Evolutionary conservation across 768 basidiomycete species (phyloP), one percentile per base, ranked within the genome.

Genomic region (Lactifluus pinguis): DNA sequence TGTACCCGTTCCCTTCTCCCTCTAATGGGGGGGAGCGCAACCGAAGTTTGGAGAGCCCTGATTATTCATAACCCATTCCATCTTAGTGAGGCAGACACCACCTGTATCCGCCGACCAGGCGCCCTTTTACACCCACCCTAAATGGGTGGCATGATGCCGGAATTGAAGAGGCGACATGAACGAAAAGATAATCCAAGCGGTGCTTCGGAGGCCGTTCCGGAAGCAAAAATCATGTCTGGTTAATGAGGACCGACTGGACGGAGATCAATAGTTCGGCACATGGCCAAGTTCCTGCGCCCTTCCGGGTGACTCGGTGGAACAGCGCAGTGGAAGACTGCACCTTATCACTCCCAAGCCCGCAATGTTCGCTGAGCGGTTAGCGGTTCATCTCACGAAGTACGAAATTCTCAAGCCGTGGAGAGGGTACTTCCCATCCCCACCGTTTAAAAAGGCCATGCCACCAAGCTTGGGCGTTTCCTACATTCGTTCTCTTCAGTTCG

Each of bases 401-500:
- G 21, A 53, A 51, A 53, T 65, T 65, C 64, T 56, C 62, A 65
- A 62, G 62, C 58, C 45, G 30, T 55, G 51, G 51, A 55, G 49
- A 47, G 29, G 52, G 54, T 36, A 50, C 47, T 53, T 38, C 41
- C 51, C 60, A 60, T 44, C 13, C 13, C 25, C 25, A 25, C 25
- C 25, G 52, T 49, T 62, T 64, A 64, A 62, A 25, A 62, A 50
- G 60, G 55, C 63, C 60, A 57, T 49, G 48, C 45, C 47, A 44
- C 52, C 41, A 57, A n/a, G 36, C 17, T 44, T 49, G 34, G 55
- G 54, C 55, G 60, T 57, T 58, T 57, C 59, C 56, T 64, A 73
- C 73, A 72, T 73, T 72, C 65, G 71, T 72, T 49, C 69, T 68
- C 71, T 62, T 72, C 72, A 48, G 69, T 68, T 47, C 71, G 73